phyloP scores from a whole-genome alignment of 2,329 filamentous ascomycete species.

The Exophiala sideris region DNA sequence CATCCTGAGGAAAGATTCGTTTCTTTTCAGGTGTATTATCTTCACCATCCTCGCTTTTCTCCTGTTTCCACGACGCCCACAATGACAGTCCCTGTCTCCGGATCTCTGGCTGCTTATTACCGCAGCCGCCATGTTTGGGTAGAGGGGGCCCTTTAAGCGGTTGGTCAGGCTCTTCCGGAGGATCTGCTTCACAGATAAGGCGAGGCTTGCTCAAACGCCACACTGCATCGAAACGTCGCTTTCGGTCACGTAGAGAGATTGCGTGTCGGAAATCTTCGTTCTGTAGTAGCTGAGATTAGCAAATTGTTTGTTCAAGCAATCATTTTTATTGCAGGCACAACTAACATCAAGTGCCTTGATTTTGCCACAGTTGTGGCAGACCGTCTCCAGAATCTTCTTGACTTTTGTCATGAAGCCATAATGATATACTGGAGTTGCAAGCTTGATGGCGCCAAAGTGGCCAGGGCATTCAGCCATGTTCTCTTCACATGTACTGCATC shows the following conservation, averaged over 20 bases:
- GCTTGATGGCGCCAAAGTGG: slow-evolving; percentile 97
- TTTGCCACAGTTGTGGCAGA: slow-evolving; percentile 98
- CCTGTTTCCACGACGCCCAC: slow-evolving; percentile 68
- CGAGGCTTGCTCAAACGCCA: slow-evolving; percentile 92
- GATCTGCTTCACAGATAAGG: slow-evolving; percentile 75
- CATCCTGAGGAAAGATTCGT: slow-evolving; percentile 76
- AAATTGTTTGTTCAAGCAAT: not conserved
- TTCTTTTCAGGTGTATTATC: slow-evolving; percentile 73
- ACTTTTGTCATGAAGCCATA: slow-evolving; percentile 96
- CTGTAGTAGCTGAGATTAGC: slow-evolving; percentile 37
- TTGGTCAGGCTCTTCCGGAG: slow-evolving; percentile 63
- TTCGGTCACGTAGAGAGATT: slow-evolving; percentile 82
- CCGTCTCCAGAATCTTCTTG: slow-evolving; percentile 97
- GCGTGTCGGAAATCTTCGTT: slow-evolving; percentile 67
- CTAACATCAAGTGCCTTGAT: slow-evolving; percentile 97
- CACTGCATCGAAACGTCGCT: slow-evolving; percentile 87
- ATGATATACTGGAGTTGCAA: slow-evolving; percentile 94
- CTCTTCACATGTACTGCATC: slow-evolving; percentile 94
- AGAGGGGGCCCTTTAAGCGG: slow-evolving; percentile 58
- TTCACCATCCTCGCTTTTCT: slow-evolving; percentile 70
- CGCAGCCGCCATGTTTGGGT: slow-evolving; percentile 77
- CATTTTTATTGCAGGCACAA: slow-evolving; percentile 52
- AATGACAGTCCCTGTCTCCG: slow-evolving; percentile 83
- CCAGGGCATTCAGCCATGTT: slow-evolving; percentile 94
- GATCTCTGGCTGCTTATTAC: slow-evolving; percentile 84